Base-by-base conservation (phyloP, 2,329 filamentous ascomycete genomes). In the Fusarium setosum region DNA sequence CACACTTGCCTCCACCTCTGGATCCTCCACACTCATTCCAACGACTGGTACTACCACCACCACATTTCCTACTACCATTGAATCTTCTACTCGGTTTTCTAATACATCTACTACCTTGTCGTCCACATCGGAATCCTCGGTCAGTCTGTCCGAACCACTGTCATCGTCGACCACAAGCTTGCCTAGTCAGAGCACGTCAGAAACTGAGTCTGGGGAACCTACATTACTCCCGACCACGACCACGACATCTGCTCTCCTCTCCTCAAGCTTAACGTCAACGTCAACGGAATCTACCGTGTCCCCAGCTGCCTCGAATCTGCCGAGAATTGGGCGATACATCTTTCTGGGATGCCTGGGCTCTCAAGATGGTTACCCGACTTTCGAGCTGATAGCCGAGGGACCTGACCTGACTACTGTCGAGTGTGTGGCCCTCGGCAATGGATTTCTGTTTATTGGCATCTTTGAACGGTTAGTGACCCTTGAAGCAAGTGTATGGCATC, bases 291-390 rank as follows among this genome's bases (percentile, higher is more conserved):
- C 56, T 18, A 32, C 29, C 6, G 29, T 50, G 2, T 26, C 45
- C 13, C 6, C 10, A 12, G n/a, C 15, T 23, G 8, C 55, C 17
- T 40, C 41, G n/a, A 69, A 65, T 15, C 35, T 57, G 12, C 29
- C 58, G 23, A 13, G 9, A 6, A 59, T 68, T 23, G 55, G 15
- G 9, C 26, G 11, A 11, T 67, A 61, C 20, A 44, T 12, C 21
- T 69, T 45, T 37, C 11, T 44, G 20, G 65, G 65, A 4, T 68
- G 63, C 20, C 18, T 67, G 6, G 58, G 57, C 3, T 65, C 65
- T n/a, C 10, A 17, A 11, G 24, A 26, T 13, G 60, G 65, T 3
- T 68, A 64, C 18, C 63, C 65, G 8, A 61, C 24, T n/a, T 68
- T 68, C 21, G 21, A 35, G 5, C 18, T 64, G 10, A 20, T 67